A percentile compares a stretch with the other conserved stretches of the same genome.
phyloP scores from a whole-genome alignment of 768 basidiomycete genomes.

The Lyophyllum atratum region DNA sequence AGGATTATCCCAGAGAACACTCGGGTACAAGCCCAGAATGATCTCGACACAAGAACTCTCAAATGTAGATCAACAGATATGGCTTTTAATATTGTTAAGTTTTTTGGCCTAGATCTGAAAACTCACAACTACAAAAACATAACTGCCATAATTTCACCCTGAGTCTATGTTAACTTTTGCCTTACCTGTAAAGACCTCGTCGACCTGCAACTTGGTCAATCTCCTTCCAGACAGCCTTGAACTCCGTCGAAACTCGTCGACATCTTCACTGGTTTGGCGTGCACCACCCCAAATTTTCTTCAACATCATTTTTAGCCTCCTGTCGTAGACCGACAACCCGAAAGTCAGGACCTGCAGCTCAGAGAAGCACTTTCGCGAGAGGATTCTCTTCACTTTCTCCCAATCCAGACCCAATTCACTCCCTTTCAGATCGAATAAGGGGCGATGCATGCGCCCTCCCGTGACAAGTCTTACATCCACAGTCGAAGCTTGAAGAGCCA shows the following conservation, averaged over 20 bases:
- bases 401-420: constrained; percentile 17
- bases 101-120: no score
- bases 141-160: background rate
- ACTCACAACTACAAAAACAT: background rate
- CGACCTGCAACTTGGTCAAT: constrained; percentile 14
- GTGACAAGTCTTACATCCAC: no score
- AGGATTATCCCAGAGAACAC: no score
- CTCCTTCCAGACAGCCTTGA: constrained; percentile 14
- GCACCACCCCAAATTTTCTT: constrained; percentile 15
- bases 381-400: constrained; percentile 17
- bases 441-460: no score
- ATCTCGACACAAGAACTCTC: no score
- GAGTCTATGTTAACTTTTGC: background rate
- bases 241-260: constrained; percentile 10
- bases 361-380: constrained; percentile 11
- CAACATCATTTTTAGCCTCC: constrained; percentile 12
- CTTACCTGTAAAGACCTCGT: constrained; percentile 7
- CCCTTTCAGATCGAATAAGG: no score
- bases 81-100: no score
- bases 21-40: no score
- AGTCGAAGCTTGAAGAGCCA: no score
- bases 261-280: background rate
- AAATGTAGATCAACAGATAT: no score
- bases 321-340: constrained; percentile 15
- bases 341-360: constrained; percentile 13